Percentiles rank a stretch among this genome's conserved stretches.
phyloP scores from a whole-genome alignment of 306 rosid genomes.

The Cyamopsis tetragonoloba region DNA sequence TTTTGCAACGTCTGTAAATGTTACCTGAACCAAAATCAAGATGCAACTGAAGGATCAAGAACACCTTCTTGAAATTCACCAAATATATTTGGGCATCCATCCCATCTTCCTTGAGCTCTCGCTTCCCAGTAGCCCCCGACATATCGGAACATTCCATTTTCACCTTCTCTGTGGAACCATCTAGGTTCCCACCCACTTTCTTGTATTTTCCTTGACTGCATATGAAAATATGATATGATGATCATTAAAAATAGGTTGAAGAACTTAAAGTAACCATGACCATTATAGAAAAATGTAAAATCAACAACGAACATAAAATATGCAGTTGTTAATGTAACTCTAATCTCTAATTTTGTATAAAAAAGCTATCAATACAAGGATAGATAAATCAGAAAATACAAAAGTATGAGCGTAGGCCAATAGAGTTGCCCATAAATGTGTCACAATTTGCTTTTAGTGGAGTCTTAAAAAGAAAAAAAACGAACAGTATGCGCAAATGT shows the following conservation, averaged over 20 bases:
- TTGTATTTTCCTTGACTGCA: conserved; percentile 95
- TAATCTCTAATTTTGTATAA: no score
- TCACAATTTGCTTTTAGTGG: background rate
- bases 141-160: conserved; percentile 63
- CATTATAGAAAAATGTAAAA: background rate
- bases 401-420: background rate
- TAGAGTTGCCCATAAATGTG: background rate
- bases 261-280: background rate
- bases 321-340: background rate
- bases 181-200: conserved; percentile 94
- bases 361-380: background rate
- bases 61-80: conserved; percentile 58
- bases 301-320: background rate
- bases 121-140: conserved; percentile 96
- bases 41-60: conserved; percentile 36
- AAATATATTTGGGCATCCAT: conserved; percentile 77
- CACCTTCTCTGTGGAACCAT: conserved; percentile 75
- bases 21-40: conserved; percentile 56
- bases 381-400: background rate
- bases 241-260: conserved; percentile 1
- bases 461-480: background rate
- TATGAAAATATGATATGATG: background rate
- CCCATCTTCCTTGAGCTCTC: conserved; percentile 64
- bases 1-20: background rate
- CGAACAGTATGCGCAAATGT: background rate